Conservation (phyloP, 2,329 filamentous ascomycete species). For the Pseudopyricularia cyperi region DNA sequence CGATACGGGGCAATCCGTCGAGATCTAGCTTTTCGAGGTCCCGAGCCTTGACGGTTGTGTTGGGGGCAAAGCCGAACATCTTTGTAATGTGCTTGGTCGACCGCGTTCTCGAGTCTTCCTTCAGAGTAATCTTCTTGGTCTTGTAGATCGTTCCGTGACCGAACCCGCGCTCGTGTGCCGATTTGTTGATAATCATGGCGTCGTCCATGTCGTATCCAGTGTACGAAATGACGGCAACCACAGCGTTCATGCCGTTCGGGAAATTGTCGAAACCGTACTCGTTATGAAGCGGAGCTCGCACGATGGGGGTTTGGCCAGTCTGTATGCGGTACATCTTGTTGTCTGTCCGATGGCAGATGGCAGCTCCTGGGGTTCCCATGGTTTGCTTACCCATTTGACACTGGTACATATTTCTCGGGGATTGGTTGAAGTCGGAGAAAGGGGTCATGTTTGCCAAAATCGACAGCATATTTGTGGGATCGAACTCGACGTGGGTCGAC, state of each 20-base stretch:
- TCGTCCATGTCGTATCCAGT: constrained; percentile 99
- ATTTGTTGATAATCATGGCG: constrained; percentile 99
- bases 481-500: constrained; percentile 86
- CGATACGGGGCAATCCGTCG: constrained; percentile 76
- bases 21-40: constrained; percentile 65
- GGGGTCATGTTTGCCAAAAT: constrained; percentile 98
- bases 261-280: constrained; percentile 97
- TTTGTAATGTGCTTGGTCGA: constrained; percentile 60
- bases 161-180: constrained; percentile 88
- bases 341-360: constrained; percentile 76
- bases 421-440: constrained; percentile 98
- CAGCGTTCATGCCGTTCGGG: constrained; percentile 87
- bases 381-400: constrained; percentile 99
- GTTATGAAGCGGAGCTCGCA: constrained; percentile 85
- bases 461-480: constrained; percentile 91
- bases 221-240: constrained; percentile 96
- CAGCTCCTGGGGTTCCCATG: constrained; percentile 90
- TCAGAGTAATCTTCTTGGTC: constrained; percentile 80
- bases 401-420: constrained; percentile 97
- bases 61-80: constrained; percentile 83
- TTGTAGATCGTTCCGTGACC: constrained; percentile 96
- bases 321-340: constrained; percentile 95
- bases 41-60: constrained; percentile 55
- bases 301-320: constrained; percentile 90
- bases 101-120: constrained; percentile 60